Conservation (phyloP, 1,284 basidiomycete genomes). For the Hypsizygus ulmarius region DNA sequence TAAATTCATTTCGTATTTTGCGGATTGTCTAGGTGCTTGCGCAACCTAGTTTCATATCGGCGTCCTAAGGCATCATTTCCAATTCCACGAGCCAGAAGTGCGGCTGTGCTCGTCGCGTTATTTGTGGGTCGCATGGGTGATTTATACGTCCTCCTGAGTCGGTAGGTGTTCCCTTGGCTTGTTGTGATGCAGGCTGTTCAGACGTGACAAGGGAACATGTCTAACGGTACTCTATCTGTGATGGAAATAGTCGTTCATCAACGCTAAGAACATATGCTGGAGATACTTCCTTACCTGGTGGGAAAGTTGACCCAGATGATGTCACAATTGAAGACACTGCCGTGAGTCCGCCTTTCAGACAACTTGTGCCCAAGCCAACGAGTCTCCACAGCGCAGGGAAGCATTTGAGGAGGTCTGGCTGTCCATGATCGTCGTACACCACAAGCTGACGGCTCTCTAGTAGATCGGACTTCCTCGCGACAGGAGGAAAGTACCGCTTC, state of each 20-base stretch:
- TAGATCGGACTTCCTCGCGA: constrained; percentile 82
- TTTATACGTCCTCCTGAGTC: constrained; percentile 75
- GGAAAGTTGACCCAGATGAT: constrained; percentile 72
- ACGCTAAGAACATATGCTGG: constrained; percentile 74
- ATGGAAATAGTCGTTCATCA: constrained; percentile 58
- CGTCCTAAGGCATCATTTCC: constrained; percentile 40
- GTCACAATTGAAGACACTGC: constrained; percentile 73
- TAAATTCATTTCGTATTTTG: neutral
- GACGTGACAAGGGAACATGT: no score
- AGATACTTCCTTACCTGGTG: constrained; percentile 83
- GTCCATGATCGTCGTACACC: neutral
- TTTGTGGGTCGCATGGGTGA: constrained; percentile 82
- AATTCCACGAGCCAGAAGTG: constrained; percentile 56
- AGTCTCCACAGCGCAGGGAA: constrained; percentile 53
- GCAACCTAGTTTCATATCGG: constrained; percentile 55
- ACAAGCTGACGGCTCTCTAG: constrained; percentile 10
- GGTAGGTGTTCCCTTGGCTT: constrained; percentile 42
- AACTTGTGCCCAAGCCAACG: neutral
- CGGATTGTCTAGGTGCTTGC: constrained; percentile 49
- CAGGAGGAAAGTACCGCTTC: constrained; percentile 60
- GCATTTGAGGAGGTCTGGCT: constrained; percentile 36
- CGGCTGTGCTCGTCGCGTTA: constrained; percentile 75
- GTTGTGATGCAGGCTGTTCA: neutral
- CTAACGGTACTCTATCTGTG: neutral
- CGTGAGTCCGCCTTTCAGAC: constrained; percentile 42